A percentile compares a stretch with the other conserved stretches of the same genome.
Conservation (phyloP, 202 grass and related monocot genomes). For the Schoenoplectus tabernaemontani region DNA sequence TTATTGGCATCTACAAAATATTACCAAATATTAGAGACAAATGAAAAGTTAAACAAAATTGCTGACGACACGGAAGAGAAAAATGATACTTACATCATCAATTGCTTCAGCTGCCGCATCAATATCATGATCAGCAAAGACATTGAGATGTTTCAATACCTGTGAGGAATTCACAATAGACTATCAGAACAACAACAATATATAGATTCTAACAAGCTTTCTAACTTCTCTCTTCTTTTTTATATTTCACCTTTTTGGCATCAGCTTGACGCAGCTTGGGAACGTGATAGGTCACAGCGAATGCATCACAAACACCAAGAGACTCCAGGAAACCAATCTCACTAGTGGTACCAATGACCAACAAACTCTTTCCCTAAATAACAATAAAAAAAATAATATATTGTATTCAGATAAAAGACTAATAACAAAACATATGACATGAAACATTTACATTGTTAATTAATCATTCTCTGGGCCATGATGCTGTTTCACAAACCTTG, state of each 20-base stretch:
- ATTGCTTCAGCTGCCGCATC: slow-evolving; percentile 70
- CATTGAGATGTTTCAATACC: slow-evolving; percentile 65
- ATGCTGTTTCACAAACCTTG: slow-evolving; percentile 42
- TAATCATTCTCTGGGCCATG: not conserved
- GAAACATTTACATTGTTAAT: slow-evolving; percentile 11
- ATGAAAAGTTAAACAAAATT: not conserved
- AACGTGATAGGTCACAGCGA: slow-evolving; percentile 81
- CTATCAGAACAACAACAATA: not conserved
- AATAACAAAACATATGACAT: slow-evolving; percentile 2
- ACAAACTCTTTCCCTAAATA: slow-evolving; percentile 81
- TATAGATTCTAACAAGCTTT: not conserved
- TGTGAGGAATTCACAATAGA: slow-evolving; percentile 14
- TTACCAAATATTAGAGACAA: not conserved
- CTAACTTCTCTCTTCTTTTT: not conserved
- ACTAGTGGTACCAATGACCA: slow-evolving; percentile 89
- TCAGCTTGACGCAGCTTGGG: slow-evolving; percentile 81
- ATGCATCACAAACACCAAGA: slow-evolving; percentile 86
- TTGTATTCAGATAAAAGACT: slow-evolving; percentile 11
- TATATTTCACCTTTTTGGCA: slow-evolving; percentile 66
- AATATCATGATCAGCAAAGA: slow-evolving; percentile 58
- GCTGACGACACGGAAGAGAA: not conserved
- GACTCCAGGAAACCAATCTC: slow-evolving; percentile 83
- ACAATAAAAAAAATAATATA: not conserved
- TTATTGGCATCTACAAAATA: slow-evolving; percentile 53
- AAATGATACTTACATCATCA: slow-evolving; percentile 58